Conservation (phyloP, 1,139 yeast species). For the Zygosaccharomyces sapae region DNA sequence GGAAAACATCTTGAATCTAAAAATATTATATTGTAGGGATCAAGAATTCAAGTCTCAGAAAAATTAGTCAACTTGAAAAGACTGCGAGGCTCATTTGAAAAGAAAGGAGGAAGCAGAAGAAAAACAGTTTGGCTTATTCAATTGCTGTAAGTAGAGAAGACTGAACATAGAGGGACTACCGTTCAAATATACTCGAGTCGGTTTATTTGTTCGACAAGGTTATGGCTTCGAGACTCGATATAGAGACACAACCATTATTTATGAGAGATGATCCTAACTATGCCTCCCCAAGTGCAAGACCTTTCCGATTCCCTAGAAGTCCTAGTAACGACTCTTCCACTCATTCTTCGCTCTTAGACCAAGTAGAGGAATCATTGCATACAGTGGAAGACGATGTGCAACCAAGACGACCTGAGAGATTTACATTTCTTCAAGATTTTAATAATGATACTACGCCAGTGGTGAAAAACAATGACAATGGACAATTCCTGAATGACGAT, state of each 20-base stretch:
- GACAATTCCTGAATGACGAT: not conserved
- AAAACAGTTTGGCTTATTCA: not conserved
- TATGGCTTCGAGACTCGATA: conserved; percentile 12
- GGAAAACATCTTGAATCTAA: conserved; percentile 1
- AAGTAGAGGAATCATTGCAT: not conserved
- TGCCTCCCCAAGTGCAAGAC: conserved; percentile 11
- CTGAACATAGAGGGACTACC: not conserved
- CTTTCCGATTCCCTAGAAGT: not conserved
- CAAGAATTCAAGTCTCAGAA: not conserved
- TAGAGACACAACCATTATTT: conserved; percentile 11
- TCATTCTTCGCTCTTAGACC: not conserved
- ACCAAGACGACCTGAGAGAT: not conserved
- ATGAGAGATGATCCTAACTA: conserved; percentile 9
- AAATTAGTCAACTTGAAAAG: not conserved
- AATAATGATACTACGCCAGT: conserved; percentile 3
- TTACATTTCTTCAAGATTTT: not conserved
- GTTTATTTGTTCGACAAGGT: not conserved
- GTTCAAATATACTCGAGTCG: not conserved
- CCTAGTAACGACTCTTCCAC: not conserved
- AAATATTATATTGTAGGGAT: conserved; percentile 1
- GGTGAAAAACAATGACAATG: not conserved
- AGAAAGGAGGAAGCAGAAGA: not conserved
- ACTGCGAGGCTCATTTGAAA: not conserved
- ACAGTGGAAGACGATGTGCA: not conserved
- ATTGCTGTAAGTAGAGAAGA: not conserved